Conservation (phyloP, 2,329 filamentous ascomycete genomes). For the Aspergillus tanneri region DNA sequence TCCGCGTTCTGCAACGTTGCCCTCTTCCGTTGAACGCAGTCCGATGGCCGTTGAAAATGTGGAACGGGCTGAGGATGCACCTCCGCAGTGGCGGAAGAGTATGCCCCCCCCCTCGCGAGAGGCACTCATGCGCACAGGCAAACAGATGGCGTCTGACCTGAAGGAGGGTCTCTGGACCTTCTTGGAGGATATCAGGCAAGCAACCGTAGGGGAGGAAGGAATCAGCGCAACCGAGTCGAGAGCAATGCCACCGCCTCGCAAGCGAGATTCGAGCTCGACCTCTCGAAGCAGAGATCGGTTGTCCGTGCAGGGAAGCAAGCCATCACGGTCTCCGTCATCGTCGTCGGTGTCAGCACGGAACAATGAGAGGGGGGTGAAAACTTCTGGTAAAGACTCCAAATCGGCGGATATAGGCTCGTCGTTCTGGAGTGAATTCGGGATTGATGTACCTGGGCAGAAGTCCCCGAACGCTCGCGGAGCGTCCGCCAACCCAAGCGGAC, state of each 20-base stretch:
- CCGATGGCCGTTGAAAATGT: conserved; percentile 22
- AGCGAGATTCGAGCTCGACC: conserved; percentile 32
- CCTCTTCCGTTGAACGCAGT: conserved; percentile 40
- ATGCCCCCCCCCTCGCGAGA: conserved; percentile 50
- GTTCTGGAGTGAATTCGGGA: conserved; percentile 54
- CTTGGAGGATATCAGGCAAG: conserved; percentile 90
- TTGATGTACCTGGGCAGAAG: conserved; percentile 48
- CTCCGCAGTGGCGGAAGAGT: conserved; percentile 43
- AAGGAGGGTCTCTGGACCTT: conserved; percentile 90
- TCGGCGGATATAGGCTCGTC: conserved; percentile 45
- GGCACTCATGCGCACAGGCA: conserved; percentile 56
- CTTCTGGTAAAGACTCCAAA: conserved; percentile 44
- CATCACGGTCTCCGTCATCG: conserved; percentile 34
- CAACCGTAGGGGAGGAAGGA: conserved; percentile 91
- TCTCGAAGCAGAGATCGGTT: conserved; percentile 36
- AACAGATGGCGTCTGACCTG: conserved; percentile 86
- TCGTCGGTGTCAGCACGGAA: conserved; percentile 20
- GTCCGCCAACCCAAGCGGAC: conserved; percentile 31
- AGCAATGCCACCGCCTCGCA: conserved; percentile 31
- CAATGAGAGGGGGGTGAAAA: conserved; percentile 31
- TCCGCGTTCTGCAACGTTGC: conserved; percentile 43
- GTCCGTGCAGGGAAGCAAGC: conserved; percentile 26
- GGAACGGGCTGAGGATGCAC: conserved; percentile 36
- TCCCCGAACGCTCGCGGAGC: conserved; percentile 32
- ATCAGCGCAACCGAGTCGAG: conserved; percentile 57